phyloP scores from a whole-genome alignment of 1,284 basidiomycete genomes.

The Sparassis latifolia region DNA sequence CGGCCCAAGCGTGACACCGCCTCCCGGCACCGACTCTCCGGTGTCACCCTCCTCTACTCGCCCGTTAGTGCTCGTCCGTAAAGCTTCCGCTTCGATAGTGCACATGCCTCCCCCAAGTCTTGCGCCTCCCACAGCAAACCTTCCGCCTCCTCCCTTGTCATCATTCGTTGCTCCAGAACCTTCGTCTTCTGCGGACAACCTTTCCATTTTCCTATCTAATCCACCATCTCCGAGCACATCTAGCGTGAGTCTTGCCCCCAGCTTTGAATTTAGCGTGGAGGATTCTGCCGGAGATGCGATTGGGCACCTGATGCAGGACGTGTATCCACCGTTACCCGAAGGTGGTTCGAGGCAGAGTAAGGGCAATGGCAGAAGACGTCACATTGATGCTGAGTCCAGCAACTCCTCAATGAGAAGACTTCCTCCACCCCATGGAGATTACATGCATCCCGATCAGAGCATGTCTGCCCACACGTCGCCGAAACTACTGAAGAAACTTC shows the following conservation, averaged over 20 bases:
- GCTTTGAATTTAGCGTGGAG: constrained; percentile 13
- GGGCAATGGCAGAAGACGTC: constrained; percentile 1
- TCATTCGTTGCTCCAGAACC: constrained; percentile 5
- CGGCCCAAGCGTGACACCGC: constrained; percentile 19
- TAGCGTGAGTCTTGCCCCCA: constrained; percentile 23
- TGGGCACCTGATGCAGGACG: constrained; percentile 14
- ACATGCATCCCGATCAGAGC: not conserved
- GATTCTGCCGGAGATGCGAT: constrained; percentile 12
- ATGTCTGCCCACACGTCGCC: constrained; percentile 16
- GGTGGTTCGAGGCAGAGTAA: constrained; percentile 3
- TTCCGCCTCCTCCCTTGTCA: constrained; percentile 22
- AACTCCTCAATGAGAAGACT: constrained; percentile 14
- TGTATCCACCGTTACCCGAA: not conserved
- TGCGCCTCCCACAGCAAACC: constrained; percentile 18
- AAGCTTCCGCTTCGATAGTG: constrained; percentile 21
- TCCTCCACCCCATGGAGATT: constrained; percentile 5
- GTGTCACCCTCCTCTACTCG: constrained; percentile 12
- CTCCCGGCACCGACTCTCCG: constrained; percentile 13
- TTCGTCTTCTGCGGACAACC: constrained; percentile 15
- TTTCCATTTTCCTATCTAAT: constrained; percentile 29
- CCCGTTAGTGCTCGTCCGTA: constrained; percentile 22
- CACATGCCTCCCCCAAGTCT: constrained; percentile 17
- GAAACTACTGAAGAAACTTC: constrained; percentile 46
- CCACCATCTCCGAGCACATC: constrained; percentile 36
- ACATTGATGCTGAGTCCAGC: not conserved